Evolutionary conservation across 164 flowering plant species (phyloP).

Genomic region (Pachysandra terminalis): DNA sequence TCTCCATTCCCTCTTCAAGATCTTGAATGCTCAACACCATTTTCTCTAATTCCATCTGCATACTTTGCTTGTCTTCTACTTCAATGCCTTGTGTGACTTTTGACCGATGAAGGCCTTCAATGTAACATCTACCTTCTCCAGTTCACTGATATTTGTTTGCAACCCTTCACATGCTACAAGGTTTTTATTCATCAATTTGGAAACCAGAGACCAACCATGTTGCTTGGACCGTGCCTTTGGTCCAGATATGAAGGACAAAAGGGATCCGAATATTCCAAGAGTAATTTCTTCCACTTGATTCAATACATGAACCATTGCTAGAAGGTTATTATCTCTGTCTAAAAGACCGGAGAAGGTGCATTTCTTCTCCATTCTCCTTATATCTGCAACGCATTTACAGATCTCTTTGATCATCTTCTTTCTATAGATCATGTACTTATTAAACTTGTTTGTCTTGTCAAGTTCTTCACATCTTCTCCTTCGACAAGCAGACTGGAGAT

Average conservation of each 20-base stretch:
- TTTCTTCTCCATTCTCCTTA: constrained; percentile 13
- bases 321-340: not conserved
- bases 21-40: constrained; percentile 24
- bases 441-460: constrained; percentile 1
- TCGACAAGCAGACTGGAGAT: constrained; percentile 23
- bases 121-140: constrained; percentile 23
- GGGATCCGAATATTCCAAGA: not conserved
- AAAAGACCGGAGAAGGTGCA: not conserved
- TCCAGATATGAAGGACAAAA: constrained; percentile 7
- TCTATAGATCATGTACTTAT: constrained; percentile 7
- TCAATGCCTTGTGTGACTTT: constrained; percentile 13
- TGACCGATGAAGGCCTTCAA: constrained; percentile 6
- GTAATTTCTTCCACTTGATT: constrained; percentile 14
- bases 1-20: constrained; percentile 30
- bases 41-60: constrained; percentile 13
- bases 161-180: constrained; percentile 6
- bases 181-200: constrained; percentile 22
- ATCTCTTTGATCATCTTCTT: constrained; percentile 16
- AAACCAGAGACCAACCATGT: constrained; percentile 22
- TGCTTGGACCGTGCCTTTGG: constrained; percentile 1
- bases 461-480: constrained; percentile 7
- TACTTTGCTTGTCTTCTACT: constrained; percentile 7
- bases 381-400: not conserved
- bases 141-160: constrained; percentile 6
- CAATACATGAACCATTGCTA: constrained; percentile 1